Evolutionary conservation across 179 eudicot species (phyloP).

Genomic region (Silene coronaria): DNA sequence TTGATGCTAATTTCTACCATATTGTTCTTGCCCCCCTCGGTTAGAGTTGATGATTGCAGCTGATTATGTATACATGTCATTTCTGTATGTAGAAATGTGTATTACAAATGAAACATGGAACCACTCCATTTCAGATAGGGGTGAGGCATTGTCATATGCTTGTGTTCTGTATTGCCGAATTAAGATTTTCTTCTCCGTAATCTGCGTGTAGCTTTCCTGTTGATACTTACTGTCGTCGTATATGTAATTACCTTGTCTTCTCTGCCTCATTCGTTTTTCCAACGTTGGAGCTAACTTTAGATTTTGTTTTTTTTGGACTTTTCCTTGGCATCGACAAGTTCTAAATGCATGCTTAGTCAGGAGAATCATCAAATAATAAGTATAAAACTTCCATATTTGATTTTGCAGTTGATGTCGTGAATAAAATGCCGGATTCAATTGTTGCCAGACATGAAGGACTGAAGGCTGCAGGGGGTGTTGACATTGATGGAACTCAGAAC

Average conservation of each 20-base stretch:
- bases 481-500: conserved; percentile 31
- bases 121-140: background rate
- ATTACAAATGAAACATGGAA: background rate
- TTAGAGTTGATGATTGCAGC: background rate
- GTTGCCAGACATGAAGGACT: conserved; percentile 35
- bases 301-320: no score
- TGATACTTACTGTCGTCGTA: background rate
- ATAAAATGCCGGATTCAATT: conserved; percentile 27
- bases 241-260: background rate
- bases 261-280: background rate
- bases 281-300: no score
- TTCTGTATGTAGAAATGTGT: background rate
- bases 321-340: background rate
- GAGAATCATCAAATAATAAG: background rate
- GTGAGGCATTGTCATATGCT: background rate
- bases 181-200: background rate
- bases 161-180: background rate
- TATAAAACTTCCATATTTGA: background rate
- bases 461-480: conserved; percentile 26
- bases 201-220: background rate
- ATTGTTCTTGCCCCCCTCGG: background rate
- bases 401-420: conserved; percentile 43
- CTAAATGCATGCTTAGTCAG: background rate
- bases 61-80: background rate
- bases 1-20: background rate